Base-by-base conservation (phyloP, 495 filamentous ascomycete species). In the Penicillium atrosanguineum region DNA sequence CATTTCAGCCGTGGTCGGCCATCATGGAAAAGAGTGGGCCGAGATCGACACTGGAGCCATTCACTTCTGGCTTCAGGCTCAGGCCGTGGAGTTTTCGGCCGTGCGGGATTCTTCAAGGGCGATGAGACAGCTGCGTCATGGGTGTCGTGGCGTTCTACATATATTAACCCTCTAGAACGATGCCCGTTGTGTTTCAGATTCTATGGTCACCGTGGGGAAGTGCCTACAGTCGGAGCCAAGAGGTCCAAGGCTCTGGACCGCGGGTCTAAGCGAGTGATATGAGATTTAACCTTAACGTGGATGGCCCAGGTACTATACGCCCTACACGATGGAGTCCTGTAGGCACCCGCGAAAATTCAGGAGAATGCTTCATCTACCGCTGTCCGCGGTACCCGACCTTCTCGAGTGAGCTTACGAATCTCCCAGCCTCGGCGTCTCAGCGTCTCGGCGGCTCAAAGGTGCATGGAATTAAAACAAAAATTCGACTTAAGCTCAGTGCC, bases 31-130 rank as follows among this genome's bases (percentile, higher is more conserved):
- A 14, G 4, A 53, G 62, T 65, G 62, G 62, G 51, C 53, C 62
- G n/a, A 4, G 62, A 65, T 65, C 59, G 60, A 60, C 62, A 56
- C 37, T 7, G 26, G 46, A 51, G 39, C 60, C 44, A 58, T 50
- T 47, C 23, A 36, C 43, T 39, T 48, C 28, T 25, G 37, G 39
- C 53, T 49, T 53, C 46, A 48, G 43, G 43, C 51, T 59, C 52
- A 50, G 53, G n/a, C 41, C 53, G 12, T 44, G 31, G 29, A 23
- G 48, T 18, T 34, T 34, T 15, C 31, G 11, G 11, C 9, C 4
- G 9, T 54, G 46, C 34, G 21, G 15, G 21, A 40, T 9, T 21
- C 15, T n/a, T 4, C 46, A 16, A 15, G 25, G 25, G 20, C n/a
- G 25, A 50, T 56, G 46, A 57, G 54, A 58, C 52, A 53, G 56